Evolutionary conservation across 805 yeast species (phyloP), one percentile per base, ranked within the genome.

Genomic region (Teunomyces aglyptinius): DNA sequence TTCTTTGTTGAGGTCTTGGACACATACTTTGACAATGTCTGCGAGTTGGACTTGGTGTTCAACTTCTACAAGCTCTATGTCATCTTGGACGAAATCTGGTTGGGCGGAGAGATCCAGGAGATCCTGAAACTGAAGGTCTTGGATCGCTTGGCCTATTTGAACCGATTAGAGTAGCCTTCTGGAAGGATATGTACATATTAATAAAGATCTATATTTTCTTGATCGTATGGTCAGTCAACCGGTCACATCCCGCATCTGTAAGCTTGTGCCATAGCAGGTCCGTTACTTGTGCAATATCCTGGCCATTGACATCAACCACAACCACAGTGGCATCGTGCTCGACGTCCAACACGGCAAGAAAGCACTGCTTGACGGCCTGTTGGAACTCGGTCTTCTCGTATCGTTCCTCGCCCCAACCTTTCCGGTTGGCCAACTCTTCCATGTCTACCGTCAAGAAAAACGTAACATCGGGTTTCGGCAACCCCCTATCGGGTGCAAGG

Each of bases 391-490:
- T 62, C 22, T 76, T 77, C 63, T 94, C 99, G 66, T 94, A 94
- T 45, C 97, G 71, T 64, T 94, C 99, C n/a, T 83, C 86, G 11
- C 99, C 99, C 72, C 86, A 94, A 1, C 96, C 96, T 8, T 81
- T 82, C 46, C 98, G 73, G 15, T 61, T 52, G 18, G 72, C 59
- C 22, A 73, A 57, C 34, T 71, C 74, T 5, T 67, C 76, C 49
- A 51, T 64, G 58, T 77, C 68, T 35, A 86, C 75, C 32, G 87
- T 83, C 48, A 94, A 68, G 54, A 92, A 94, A 1, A 94, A 46
- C 0, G 92, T 86, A 41, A 86, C 50, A 64, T 94, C 99, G 0
- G 99, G 98, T 53, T 71, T 78, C 1, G 96, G 90, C 11, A 94
- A 74, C 0, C 98, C 98, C 20, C 65, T 67, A 56, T 94, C 99